Percentiles rank a stretch among this genome's conserved stretches.
These are phyloP conservation scores for Aspergillus clavatus DNA, from an alignment of 2,329 filamentous ascomycete genomes.

Conservation along the genomic window DNA sequence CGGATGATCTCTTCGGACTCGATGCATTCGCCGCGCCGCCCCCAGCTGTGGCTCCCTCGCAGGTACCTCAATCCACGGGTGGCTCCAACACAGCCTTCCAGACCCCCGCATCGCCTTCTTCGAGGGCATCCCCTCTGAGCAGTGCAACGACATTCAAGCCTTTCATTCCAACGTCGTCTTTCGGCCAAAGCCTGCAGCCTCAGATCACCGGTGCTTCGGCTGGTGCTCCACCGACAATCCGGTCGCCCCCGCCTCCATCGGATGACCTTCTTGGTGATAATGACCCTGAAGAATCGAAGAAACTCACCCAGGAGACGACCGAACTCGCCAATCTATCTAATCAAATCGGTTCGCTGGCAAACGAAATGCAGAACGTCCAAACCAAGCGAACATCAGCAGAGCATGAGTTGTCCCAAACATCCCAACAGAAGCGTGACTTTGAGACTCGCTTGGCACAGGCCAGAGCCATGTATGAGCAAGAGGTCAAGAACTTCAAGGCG, in stretches of 20 bases:
- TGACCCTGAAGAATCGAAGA: constrained; percentile 83
- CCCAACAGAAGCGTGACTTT: constrained; percentile 85
- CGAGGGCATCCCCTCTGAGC: constrained; percentile 31
- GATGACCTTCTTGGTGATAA: constrained; percentile 90
- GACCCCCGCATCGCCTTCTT: constrained; percentile 48
- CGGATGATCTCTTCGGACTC: constrained; percentile 90
- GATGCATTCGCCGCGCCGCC: constrained; percentile 62
- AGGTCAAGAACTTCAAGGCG: constrained; percentile 77
- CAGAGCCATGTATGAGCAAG: constrained; percentile 84
- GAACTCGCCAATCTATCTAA: constrained; percentile 95
- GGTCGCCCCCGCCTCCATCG: constrained; percentile 50
- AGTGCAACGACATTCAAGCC: constrained; percentile 67
- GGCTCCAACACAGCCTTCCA: constrained; percentile 59
- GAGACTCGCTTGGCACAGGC: constrained; percentile 84
- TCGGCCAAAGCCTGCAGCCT: constrained; percentile 74
- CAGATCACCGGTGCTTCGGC: constrained; percentile 66
- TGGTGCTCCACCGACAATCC: constrained; percentile 25
- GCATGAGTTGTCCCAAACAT: constrained; percentile 74
- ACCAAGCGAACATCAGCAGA: constrained; percentile 73
- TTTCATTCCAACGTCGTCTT: constrained; percentile 87
- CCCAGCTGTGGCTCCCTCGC: constrained; percentile 53
- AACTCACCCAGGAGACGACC: constrained; percentile 79
- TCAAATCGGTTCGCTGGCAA: constrained; percentile 84
- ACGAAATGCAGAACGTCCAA: constrained; percentile 91
- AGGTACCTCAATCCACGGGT: constrained; percentile 65